Conservation (phyloP, 495 filamentous ascomycete species). For the Lasiosphaeris hirsuta region DNA sequence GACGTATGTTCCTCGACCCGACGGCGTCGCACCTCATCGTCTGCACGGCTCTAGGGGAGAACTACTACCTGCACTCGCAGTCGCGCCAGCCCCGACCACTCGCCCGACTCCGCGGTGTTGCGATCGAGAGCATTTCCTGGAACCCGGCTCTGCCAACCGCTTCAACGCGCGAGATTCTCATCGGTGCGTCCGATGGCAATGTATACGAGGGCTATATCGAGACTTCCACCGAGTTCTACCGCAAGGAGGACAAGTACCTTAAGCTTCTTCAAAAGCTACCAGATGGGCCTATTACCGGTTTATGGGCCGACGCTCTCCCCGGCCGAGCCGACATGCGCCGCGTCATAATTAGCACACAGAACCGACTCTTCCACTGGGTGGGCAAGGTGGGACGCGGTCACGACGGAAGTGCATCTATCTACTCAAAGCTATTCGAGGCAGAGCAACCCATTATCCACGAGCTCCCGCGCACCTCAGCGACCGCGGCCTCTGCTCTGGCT, state of each 20-base stretch:
- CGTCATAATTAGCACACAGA: slow-evolving; percentile 73
- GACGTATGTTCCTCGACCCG: slow-evolving; percentile 93
- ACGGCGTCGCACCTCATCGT: slow-evolving; percentile 93
- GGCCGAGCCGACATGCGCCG: slow-evolving; percentile 65
- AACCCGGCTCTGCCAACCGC: slow-evolving; percentile 94
- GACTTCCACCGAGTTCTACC: slow-evolving; percentile 86
- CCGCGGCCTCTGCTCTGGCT: slow-evolving; percentile 60
- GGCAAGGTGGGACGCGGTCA: slow-evolving; percentile 73
- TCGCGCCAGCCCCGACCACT: slow-evolving; percentile 81
- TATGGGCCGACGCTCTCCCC: slow-evolving; percentile 73
- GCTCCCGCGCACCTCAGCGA: slow-evolving; percentile 49
- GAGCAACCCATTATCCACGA: slow-evolving; percentile 77
- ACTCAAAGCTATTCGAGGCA: slow-evolving; percentile 79
- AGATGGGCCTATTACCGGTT: slow-evolving; percentile 74
- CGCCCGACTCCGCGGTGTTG: slow-evolving; percentile 76
- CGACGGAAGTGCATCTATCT: slow-evolving; percentile 79
- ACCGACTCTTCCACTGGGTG: slow-evolving; percentile 69
- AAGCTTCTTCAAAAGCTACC: slow-evolving; percentile 72
- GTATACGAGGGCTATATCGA: slow-evolving; percentile 97
- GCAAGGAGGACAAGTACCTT: slow-evolving; percentile 89
- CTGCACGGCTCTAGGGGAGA: slow-evolving; percentile 86
- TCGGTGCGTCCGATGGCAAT: slow-evolving; percentile 88
- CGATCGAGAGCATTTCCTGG: slow-evolving; percentile 89
- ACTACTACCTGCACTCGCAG: slow-evolving; percentile 96
- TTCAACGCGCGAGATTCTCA: slow-evolving; percentile 90